A percentile compares a stretch with the other conserved stretches of the same genome.
Conservation (phyloP, 2,329 filamentous ascomycete species). For the Trichophaea hybrida region DNA sequence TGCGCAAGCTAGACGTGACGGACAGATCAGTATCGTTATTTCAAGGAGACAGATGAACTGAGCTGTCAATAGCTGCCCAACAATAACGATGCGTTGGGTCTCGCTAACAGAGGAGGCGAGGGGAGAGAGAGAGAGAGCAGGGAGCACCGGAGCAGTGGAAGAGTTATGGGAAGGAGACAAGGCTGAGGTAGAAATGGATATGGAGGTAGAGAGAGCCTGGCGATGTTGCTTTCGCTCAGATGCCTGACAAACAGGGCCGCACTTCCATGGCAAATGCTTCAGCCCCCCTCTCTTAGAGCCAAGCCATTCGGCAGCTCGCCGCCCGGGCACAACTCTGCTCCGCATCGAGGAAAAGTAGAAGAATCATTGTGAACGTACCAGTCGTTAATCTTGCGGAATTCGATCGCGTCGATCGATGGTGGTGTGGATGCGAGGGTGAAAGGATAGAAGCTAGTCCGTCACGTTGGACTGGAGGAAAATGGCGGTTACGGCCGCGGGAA, state of each 20-base stretch:
- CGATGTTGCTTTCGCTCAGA: not conserved
- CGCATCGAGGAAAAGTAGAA: not conserved
- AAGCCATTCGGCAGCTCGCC: not conserved
- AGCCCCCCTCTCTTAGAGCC: not conserved
- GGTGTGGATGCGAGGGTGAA: not conserved
- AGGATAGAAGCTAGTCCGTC: not conserved
- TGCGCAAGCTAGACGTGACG: not conserved
- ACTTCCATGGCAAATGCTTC: too few relatives aligned
- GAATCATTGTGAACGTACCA: not conserved
- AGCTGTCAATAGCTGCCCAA: not conserved
- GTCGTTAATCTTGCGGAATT: not conserved
- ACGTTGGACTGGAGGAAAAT: not conserved
- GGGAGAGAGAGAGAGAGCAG: not conserved
- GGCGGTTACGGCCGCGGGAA: not conserved
- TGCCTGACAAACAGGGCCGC: conserved; percentile 2
- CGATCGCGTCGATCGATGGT: not conserved
- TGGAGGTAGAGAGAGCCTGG: not conserved
- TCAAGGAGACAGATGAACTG: not conserved
- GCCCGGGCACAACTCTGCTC: not conserved
- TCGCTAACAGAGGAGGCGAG: not conserved
- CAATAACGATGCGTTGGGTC: not conserved
- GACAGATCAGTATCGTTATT: not conserved
- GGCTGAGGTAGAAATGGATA: not conserved
- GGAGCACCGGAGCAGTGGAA: not conserved
- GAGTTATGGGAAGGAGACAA: not conserved